A percentile compares a stretch with the other conserved stretches of the same genome.
phyloP scores from a whole-genome alignment of 805 yeast genomes.

The Candida coquimbonensis region DNA sequence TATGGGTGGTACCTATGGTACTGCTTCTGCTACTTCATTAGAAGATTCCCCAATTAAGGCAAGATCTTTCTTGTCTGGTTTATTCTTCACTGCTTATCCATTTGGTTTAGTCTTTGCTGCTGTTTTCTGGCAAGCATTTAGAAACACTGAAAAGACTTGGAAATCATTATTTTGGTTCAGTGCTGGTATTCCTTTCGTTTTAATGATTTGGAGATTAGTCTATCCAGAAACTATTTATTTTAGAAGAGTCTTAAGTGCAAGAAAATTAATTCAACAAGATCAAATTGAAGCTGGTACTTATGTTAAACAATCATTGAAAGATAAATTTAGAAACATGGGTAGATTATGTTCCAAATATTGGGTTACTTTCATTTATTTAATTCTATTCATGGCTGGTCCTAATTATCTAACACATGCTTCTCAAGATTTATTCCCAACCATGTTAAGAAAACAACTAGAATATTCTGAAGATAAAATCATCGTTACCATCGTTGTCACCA shows the following conservation, averaged over 20 bases:
- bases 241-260: slow-evolving; percentile 26
- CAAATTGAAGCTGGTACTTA: slow-evolving; percentile 24
- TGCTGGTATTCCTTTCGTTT: slow-evolving; percentile 53
- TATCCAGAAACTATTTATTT: slow-evolving; percentile 57
- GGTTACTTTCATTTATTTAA: slow-evolving; percentile 51
- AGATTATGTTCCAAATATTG: slow-evolving; percentile 44
- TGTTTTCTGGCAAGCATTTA: slow-evolving; percentile 56
- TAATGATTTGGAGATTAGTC: slow-evolving; percentile 49
- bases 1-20: slow-evolving; percentile 46
- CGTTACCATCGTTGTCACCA: slow-evolving; percentile 54
- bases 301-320: slow-evolving; percentile 20
- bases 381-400: slow-evolving; percentile 59
- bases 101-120: slow-evolving; percentile 62
- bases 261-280: slow-evolving; percentile 20
- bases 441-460: slow-evolving; percentile 47
- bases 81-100: slow-evolving; percentile 52
- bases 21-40: slow-evolving; percentile 39
- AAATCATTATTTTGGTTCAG: slow-evolving; percentile 68
- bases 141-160: slow-evolving; percentile 49
- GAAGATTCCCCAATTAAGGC: slow-evolving; percentile 60
- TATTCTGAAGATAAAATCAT: slow-evolving; percentile 43
- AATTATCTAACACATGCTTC: slow-evolving; percentile 70
- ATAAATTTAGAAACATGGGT: slow-evolving; percentile 23
- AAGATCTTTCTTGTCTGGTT: slow-evolving; percentile 57
- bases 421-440: slow-evolving; percentile 67